Evolutionary conservation across 257 asterid genomes (phyloP).

Genomic region (Eucommia ulmoides): DNA sequence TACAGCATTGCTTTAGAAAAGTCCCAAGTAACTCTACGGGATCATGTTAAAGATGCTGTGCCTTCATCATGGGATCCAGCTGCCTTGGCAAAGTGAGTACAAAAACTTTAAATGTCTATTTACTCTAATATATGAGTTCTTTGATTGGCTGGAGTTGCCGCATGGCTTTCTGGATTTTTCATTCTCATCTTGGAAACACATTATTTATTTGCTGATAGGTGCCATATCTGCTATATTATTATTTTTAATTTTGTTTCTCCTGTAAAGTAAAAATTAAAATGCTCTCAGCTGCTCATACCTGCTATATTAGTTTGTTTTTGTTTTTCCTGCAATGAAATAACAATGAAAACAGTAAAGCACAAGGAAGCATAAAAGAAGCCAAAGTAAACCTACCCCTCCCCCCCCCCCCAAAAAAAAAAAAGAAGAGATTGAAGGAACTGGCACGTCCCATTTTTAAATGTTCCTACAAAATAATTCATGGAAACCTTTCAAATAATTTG

Average conservation of each 20-base stretch:
- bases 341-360: not conserved
- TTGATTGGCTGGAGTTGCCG: not conserved
- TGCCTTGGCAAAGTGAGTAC: constrained; percentile 56
- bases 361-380: too few relatives aligned
- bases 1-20: constrained; percentile 67
- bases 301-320: not conserved
- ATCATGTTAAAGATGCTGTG: constrained; percentile 62
- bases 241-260: not conserved
- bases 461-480: too few relatives aligned
- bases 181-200: not conserved
- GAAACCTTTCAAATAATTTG: too few relatives aligned
- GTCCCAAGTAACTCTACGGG: constrained; percentile 46
- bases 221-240: not conserved
- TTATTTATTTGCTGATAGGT: too few relatives aligned
- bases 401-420: too few relatives aligned
- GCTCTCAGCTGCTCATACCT: not conserved
- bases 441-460: too few relatives aligned
- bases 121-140: not conserved
- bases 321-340: not conserved
- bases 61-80: constrained; percentile 81
- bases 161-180: not conserved
- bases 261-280: too few relatives aligned
- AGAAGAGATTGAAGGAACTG: too few relatives aligned
- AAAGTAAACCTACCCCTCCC: too few relatives aligned
- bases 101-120: not conserved